A percentile compares a stretch with the other conserved stretches of the same genome.
phyloP scores from a whole-genome alignment of 2,329 filamentous ascomycete genomes.

The Neurospora sp. region DNA sequence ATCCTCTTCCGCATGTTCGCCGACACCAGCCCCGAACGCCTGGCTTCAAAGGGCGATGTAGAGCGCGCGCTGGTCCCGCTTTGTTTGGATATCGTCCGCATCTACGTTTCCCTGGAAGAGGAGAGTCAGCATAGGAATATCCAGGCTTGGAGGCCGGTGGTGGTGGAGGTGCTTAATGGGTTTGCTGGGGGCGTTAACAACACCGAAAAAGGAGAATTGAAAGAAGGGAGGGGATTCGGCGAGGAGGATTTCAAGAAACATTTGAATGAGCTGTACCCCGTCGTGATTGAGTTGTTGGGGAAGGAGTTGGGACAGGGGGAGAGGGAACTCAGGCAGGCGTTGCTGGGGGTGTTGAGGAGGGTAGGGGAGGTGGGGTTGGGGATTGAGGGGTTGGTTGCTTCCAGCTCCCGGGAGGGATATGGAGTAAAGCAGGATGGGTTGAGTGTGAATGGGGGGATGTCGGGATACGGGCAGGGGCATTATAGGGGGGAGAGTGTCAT shows the following conservation, averaged over 20 bases:
- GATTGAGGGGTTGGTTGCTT: conserved; percentile 37
- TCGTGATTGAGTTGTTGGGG: conserved; percentile 71
- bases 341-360: conserved; percentile 68
- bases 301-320: conserved; percentile 59
- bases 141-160: conserved; percentile 90
- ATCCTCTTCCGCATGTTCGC: conserved; percentile 97
- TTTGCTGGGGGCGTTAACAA: conserved; percentile 47
- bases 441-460: conserved; percentile 2
- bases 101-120: conserved; percentile 80
- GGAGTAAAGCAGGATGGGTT: conserved; percentile 11
- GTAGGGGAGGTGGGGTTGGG: conserved; percentile 70
- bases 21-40: conserved; percentile 74
- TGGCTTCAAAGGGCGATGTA: conserved; percentile 69
- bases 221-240: conserved; percentile 45
- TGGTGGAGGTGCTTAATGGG: conserved; percentile 92
- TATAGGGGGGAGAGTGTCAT: conserved; percentile 5
- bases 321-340: conserved; percentile 62
- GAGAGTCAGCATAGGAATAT: conserved; percentile 97
- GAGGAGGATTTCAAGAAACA: conserved; percentile 70
- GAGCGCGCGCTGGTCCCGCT: conserved; percentile 89
- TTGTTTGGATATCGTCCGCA: conserved; percentile 85
- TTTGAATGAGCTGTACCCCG: conserved; percentile 74
- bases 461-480: conserved; percentile 8
- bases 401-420: too few relatives aligned
- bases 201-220: background rate